Evolutionary conservation across 805 yeast species (phyloP).

Genomic region (Kuraishia hungarica): DNA sequence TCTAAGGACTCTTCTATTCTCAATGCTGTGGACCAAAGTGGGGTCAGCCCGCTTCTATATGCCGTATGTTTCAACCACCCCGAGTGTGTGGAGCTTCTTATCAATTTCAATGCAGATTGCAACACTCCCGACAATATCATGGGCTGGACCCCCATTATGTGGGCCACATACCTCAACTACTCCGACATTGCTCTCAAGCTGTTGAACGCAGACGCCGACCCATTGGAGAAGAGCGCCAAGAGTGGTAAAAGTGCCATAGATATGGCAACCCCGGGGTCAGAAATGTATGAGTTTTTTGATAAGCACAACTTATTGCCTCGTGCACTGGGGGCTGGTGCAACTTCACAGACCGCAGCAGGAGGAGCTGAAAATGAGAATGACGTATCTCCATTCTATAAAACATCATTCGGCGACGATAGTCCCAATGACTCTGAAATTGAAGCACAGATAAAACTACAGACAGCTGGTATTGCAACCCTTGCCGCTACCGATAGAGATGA

Average conservation of each 20-base stretch:
- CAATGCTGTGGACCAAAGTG: constrained; percentile 26
- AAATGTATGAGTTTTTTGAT: constrained; percentile 50
- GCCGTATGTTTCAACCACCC: constrained; percentile 46
- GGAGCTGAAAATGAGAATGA: background rate
- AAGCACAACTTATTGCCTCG: constrained; percentile 33
- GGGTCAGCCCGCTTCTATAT: constrained; percentile 39
- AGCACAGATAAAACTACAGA: constrained; percentile 29
- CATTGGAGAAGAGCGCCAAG: constrained; percentile 28
- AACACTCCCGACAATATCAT: constrained; percentile 41
- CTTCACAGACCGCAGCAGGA: background rate
- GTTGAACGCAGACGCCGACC: constrained; percentile 58
- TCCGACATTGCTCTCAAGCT: constrained; percentile 45
- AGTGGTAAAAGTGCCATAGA: constrained; percentile 44
- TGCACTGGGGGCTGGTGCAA: background rate
- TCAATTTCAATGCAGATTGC: constrained; percentile 34
- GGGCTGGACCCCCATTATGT: constrained; percentile 69
- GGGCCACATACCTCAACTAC: constrained; percentile 69
- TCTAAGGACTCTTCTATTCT: constrained; percentile 13
- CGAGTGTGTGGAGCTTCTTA: constrained; percentile 39
- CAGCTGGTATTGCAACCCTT: constrained; percentile 23
- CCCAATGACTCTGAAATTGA: constrained; percentile 17
- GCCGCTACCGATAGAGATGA: constrained; percentile 10
- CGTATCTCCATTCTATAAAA: constrained; percentile 9
- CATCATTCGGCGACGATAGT: constrained; percentile 6
- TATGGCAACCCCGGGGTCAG: constrained; percentile 46